Conservation (phyloP, 257 asterid species). For the Plantago elongata region DNA sequence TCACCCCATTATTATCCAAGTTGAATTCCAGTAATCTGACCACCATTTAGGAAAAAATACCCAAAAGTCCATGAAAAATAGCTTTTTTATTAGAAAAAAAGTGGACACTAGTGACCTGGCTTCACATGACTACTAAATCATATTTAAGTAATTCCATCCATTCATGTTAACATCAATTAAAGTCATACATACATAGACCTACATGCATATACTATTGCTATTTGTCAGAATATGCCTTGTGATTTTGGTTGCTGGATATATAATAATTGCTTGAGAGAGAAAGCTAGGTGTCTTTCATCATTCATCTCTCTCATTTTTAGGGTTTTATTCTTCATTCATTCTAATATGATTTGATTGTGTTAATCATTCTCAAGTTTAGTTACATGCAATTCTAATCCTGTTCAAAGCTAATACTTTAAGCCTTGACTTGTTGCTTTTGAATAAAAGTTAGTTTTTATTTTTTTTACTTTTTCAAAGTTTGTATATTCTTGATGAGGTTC, state of each 20-base stretch:
- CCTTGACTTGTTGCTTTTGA: conserved; percentile 4
- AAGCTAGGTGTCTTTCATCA: conserved; percentile 31
- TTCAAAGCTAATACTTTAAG: conserved; percentile 1
- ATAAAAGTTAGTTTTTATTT: not conserved
- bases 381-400: conserved; percentile 16
- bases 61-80: conserved; percentile 34
- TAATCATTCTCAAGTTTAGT: conserved; percentile 23
- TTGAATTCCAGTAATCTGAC: not conserved
- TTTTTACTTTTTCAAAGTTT: not conserved
- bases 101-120: conserved; percentile 53
- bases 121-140: conserved; percentile 42
- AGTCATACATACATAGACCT: conserved; percentile 20
- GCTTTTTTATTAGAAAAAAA: conserved; percentile 24
- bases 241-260: conserved; percentile 13
- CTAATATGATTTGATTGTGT: conserved; percentile 16
- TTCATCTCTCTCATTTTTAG: conserved; percentile 40
- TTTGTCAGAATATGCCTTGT: conserved; percentile 26
- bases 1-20: too few species aligned
- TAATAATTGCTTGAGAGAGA: conserved; percentile 25
- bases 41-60: not conserved
- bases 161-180: conserved; percentile 33
- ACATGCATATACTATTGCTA: conserved; percentile 20
- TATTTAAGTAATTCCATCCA: conserved; percentile 6
- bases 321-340: conserved; percentile 48
- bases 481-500: conserved; percentile 18